Conservation (phyloP, 495 filamentous ascomycete genomes). For the Trichoderma orchidacearum region DNA sequence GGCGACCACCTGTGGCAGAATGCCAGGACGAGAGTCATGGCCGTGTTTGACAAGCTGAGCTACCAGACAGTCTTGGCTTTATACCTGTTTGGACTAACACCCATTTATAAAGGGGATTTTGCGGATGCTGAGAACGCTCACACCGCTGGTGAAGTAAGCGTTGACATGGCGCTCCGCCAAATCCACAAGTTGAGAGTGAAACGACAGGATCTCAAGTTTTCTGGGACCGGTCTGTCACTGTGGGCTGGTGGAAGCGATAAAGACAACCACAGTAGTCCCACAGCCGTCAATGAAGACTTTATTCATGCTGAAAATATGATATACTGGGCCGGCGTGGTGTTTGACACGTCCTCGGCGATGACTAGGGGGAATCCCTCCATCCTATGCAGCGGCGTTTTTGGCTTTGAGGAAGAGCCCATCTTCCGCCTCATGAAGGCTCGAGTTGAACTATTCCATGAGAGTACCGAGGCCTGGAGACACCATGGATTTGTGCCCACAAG, state of each 20-base stretch:
- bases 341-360: not conserved
- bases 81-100: not conserved
- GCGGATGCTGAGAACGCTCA: not conserved
- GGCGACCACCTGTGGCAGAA: not conserved
- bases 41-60: not conserved
- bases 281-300: not conserved
- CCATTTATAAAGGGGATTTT: not conserved
- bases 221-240: not conserved
- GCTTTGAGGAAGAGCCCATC: not conserved
- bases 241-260: not conserved
- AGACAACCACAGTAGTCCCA: no score
- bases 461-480: not conserved
- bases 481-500: not conserved
- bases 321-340: not conserved
- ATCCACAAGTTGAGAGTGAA: not conserved
- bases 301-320: not conserved
- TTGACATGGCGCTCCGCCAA: not conserved
- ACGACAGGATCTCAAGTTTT: not conserved
- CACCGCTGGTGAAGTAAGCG: not conserved
- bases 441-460: not conserved
- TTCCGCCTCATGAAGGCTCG: not conserved
- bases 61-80: not conserved
- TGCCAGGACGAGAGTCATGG: not conserved
- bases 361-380: not conserved
- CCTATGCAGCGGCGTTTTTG: not conserved